Base-by-base conservation (phyloP, 306 rosid genomes). In the Prunus fruticosa region DNA sequence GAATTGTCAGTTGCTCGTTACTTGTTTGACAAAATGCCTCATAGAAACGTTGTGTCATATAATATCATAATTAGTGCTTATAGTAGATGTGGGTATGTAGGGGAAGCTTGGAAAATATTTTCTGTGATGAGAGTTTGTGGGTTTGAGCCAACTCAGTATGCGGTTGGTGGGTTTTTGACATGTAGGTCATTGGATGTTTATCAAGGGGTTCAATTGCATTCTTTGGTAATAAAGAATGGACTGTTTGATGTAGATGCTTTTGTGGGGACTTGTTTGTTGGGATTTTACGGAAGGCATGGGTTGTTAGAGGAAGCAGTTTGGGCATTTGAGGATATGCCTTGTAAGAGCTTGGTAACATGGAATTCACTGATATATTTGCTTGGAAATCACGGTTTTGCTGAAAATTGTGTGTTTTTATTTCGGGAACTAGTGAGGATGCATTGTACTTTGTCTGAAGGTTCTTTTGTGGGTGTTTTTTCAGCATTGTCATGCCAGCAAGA, bases 301-400 rank as follows among this genome's bases (percentile, higher is more conserved):
- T 80, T 82, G 79, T 67, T 89, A 67, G 78, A 81, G 56, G 94
- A 90, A 83, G 89, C 93, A 11, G 52, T 80, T 81, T 64, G 38
- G 61, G 74, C 71, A 46, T 91, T 93, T 74, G 87, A 90, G 71
- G 88, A 79, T 63, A 91, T 93, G 84, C 78, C 83, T 12, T 52
- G 25, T 8, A 89, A 87, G 90, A 91, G 87, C 82, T 82, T 88
- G 83, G 93, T 87, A 32, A 87, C 97, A 3, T 89, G 97, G 97
- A 93, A 93, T 78, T 83, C 86, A 5, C 84, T 93, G 88, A 23
- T 93, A 78, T 86, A 87, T 43, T 74, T 91, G 76, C 75, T 91
- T 66, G 83, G 86, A 12, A 72, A 71, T 77, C 64, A 86, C 78
- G 93, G 87, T 1, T 74, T 78, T 75, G 82, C 79, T 58, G 89